Percentiles rank a stretch among this genome's conserved stretches.
phyloP scores from a whole-genome alignment of 2,329 filamentous ascomycete species.

The Harringtonia aguacate region DNA sequence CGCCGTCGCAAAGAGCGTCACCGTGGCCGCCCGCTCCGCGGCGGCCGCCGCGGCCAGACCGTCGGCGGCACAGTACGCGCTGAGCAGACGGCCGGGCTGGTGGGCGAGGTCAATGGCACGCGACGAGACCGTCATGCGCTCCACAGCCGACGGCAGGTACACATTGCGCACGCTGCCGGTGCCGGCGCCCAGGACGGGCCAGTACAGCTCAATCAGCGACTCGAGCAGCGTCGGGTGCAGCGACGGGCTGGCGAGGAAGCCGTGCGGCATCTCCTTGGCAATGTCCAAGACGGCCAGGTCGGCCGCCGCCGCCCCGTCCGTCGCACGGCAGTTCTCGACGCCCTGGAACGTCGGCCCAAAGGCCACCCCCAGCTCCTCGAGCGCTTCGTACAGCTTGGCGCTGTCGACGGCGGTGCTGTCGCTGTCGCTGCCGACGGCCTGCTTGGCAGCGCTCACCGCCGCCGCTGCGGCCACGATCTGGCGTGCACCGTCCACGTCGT shows the following conservation, averaged over 20 bases:
- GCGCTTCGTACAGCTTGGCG: constrained; percentile 31
- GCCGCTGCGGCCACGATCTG: constrained; percentile 17
- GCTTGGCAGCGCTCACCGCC: constrained; percentile 18
- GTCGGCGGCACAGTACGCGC: constrained; percentile 24
- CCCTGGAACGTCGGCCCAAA: constrained; percentile 44
- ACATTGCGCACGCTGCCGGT: constrained; percentile 20
- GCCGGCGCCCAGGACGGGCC: constrained; percentile 24
- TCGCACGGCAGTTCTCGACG: constrained; percentile 32
- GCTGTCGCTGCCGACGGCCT: not conserved
- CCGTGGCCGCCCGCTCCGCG: constrained; percentile 23
- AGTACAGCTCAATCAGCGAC: constrained; percentile 29
- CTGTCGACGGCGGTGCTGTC: constrained; percentile 19
- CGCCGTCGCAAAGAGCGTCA: constrained; percentile 24
- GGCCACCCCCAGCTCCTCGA: constrained; percentile 33
- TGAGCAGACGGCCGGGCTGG: constrained; percentile 20
- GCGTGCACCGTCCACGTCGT: constrained; percentile 25
- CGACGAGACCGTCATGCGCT: constrained; percentile 24
- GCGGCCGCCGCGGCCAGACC: constrained; percentile 13
- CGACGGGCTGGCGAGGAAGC: constrained; percentile 19
- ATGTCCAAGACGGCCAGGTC: constrained; percentile 25
- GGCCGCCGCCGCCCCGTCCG: constrained; percentile 19
- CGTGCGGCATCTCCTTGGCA: constrained; percentile 27
- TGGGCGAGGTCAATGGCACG: constrained; percentile 16
- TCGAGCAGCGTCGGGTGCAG: constrained; percentile 29
- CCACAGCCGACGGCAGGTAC: constrained; percentile 31